phyloP scores from a whole-genome alignment of 768 basidiomycete genomes.

The Pleurotus salmoneostramineus region DNA sequence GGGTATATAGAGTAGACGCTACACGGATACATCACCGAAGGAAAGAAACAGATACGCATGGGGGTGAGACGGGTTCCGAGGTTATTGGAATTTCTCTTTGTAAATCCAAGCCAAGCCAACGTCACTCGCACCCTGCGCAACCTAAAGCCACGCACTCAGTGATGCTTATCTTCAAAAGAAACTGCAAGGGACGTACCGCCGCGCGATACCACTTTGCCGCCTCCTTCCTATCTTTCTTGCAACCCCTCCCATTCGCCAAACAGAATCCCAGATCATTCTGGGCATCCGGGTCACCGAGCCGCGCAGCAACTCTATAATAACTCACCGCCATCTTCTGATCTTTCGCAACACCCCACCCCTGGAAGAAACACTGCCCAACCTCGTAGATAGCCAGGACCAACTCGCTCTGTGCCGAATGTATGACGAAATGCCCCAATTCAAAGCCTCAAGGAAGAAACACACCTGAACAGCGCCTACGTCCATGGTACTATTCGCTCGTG shows the following conservation, averaged over 20 bases:
- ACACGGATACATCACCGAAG: neutral
- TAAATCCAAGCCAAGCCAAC: constrained; percentile 89
- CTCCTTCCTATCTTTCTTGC: constrained; percentile 83
- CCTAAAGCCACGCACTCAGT: constrained; percentile 15
- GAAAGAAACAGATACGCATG: neutral
- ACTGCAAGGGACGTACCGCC: constrained; percentile 46
- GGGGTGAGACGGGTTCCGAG: neutral
- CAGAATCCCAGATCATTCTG: constrained; percentile 86
- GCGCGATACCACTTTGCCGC: constrained; percentile 89
- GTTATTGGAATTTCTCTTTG: constrained; percentile 74
- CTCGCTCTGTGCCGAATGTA: constrained; percentile 48
- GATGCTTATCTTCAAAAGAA: neutral
- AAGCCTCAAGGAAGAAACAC: constrained; percentile 6
- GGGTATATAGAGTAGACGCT: neutral
- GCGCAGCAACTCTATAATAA: constrained; percentile 82
- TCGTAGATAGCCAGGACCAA: constrained; percentile 88
- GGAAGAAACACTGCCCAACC: constrained; percentile 89
- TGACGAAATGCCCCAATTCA: neutral
- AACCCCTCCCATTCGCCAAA: constrained; percentile 81
- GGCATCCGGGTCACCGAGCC: constrained; percentile 82
- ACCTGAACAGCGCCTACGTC: constrained; percentile 56
- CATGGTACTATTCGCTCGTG: constrained; percentile 40
- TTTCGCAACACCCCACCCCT: constrained; percentile 85
- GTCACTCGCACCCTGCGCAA: constrained; percentile 71
- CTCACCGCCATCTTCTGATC: constrained; percentile 92